phyloP scores from a whole-genome alignment of 352 stramenopile genomes.

The Phytophthora litchii region DNA sequence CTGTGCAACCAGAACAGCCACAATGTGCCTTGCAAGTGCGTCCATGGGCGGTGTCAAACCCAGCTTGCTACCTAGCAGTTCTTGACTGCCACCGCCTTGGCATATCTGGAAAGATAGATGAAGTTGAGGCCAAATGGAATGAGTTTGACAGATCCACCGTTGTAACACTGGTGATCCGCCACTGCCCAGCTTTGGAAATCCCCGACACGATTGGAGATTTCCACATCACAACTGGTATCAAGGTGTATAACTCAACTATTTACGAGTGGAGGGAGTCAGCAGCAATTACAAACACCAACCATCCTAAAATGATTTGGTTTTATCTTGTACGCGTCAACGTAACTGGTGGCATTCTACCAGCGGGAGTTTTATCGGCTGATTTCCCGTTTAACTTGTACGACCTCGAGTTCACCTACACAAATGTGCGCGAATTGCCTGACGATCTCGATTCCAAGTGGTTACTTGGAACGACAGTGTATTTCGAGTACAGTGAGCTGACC shows the following conservation, averaged over 20 bases:
- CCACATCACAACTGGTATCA: conserved; percentile 20
- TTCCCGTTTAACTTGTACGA: conserved; percentile 30
- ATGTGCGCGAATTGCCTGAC: conserved; percentile 35
- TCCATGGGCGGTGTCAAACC: conserved; percentile 33
- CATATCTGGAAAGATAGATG: conserved; percentile 21
- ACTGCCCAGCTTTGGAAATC: conserved; percentile 39
- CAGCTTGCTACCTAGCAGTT: conserved; percentile 38
- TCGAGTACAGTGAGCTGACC: conserved; percentile 35
- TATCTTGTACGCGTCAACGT: conserved; percentile 45
- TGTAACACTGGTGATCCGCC: conserved; percentile 37
- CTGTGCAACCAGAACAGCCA: conserved; percentile 9
- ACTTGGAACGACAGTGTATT: conserved; percentile 21
- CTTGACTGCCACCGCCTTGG: conserved; percentile 34
- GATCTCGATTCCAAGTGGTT: conserved; percentile 49
- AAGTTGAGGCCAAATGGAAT: conserved; percentile 23
- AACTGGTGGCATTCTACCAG: conserved; percentile 32
- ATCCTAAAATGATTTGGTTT: conserved; percentile 34
- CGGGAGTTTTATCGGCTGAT: conserved; percentile 32
- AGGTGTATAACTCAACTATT: conserved; percentile 44
- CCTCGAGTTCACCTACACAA: conserved; percentile 46
- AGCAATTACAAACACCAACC: conserved; percentile 26
- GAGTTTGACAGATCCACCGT: conserved; percentile 25
- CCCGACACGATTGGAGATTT: conserved; percentile 23
- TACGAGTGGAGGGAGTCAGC: conserved; percentile 30
- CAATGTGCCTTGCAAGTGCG: conserved; percentile 32